Conservation (phyloP, 345 rosid species). For the Ceriops tagal region DNA sequence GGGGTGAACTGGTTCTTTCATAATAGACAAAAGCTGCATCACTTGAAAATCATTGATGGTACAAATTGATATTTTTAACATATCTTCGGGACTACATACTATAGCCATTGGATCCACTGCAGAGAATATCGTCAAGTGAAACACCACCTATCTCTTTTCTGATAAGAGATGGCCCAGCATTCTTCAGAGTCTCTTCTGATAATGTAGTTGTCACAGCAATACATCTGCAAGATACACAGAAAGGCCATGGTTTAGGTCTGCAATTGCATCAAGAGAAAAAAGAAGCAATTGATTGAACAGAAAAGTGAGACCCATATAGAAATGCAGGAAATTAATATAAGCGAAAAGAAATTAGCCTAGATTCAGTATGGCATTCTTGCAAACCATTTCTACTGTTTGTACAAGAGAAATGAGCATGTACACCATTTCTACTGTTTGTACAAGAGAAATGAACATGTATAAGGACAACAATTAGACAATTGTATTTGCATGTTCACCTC, state of each 20-base stretch:
- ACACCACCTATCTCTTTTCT: conserved; percentile 67
- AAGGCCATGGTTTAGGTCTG: conserved; percentile 6
- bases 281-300: background rate
- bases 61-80: conserved; percentile 36
- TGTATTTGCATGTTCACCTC: conserved; percentile 52
- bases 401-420: conserved; percentile 8
- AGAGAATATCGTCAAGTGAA: conserved; percentile 80
- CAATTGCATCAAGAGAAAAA: background rate
- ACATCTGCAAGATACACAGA: conserved; percentile 56
- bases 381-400: background rate
- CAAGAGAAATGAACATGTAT: conserved; percentile 8
- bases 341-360: background rate
- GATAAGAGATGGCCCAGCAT: conserved; percentile 68
- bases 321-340: background rate
- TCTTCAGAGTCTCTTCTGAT: conserved; percentile 58
- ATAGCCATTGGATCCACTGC: conserved; percentile 65
- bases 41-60: conserved; percentile 37
- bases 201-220: conserved; percentile 86
- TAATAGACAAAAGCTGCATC: conserved; percentile 12
- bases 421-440: background rate
- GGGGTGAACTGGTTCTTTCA: no score
- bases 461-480: conserved; percentile 5
- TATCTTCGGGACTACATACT: conserved; percentile 70
- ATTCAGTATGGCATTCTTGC: background rate
- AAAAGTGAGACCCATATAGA: conserved; percentile 6